phyloP scores from a whole-genome alignment of 345 rosid genomes.

The Sonneratia alba region DNA sequence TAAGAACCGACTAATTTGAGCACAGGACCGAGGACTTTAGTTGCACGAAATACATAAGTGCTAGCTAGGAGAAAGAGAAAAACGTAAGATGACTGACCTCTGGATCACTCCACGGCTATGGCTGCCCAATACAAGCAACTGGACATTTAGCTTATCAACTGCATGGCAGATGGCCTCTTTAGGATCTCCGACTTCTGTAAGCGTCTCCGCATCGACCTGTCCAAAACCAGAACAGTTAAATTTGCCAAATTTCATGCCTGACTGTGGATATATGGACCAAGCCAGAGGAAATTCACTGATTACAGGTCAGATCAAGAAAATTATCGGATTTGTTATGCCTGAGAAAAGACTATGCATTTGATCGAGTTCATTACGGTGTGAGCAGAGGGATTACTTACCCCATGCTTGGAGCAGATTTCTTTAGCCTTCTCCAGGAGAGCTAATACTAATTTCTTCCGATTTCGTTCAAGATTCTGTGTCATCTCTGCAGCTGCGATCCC shows the following conservation, averaged over 20 bases:
- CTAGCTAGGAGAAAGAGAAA: not conserved
- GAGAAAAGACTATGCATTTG: not conserved
- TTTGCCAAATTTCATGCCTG: not conserved
- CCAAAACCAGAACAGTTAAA: not conserved
- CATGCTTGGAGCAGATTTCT: constrained; percentile 12
- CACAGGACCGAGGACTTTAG: too few species aligned
- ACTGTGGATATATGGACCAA: too few species aligned
- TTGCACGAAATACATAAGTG: too few species aligned
- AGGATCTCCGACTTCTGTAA: constrained; percentile 40
- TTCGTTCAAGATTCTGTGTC: constrained; percentile 35
- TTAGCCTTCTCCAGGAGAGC: constrained; percentile 18
- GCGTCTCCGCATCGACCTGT: constrained; percentile 44
- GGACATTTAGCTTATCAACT: constrained; percentile 28
- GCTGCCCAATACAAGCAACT: constrained; percentile 38
- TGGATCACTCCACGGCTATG: constrained; percentile 39
- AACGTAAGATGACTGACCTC: constrained; percentile 27
- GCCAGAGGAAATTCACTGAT: too few species aligned
- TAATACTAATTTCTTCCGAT: constrained; percentile 26
- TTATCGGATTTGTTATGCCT: not conserved
- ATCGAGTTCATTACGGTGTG: not conserved
- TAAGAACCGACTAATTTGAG: too few species aligned
- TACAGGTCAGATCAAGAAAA: not conserved
- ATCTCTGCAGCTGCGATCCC: constrained; percentile 42
- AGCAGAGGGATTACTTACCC: constrained; percentile 4
- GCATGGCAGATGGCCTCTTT: constrained; percentile 35